phyloP scores from a whole-genome alignment of 1,284 basidiomycete species.

The Porodaedalea pini region DNA sequence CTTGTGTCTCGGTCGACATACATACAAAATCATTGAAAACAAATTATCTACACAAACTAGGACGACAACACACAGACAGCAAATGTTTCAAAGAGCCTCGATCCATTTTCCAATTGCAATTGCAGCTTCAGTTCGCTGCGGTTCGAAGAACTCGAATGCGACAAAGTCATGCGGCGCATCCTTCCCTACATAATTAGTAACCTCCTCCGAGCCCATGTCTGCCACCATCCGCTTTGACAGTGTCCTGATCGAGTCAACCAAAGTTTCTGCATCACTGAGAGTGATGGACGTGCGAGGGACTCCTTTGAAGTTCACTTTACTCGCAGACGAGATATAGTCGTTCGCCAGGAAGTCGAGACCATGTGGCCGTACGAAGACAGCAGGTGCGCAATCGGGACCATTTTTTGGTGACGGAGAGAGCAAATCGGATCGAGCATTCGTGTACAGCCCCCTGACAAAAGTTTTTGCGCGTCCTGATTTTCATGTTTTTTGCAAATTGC shows the following conservation, averaged over 20 bases:
- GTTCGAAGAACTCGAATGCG: conserved; percentile 11
- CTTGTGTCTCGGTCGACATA: neutral
- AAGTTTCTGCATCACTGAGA: conserved; percentile 49
- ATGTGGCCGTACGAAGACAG: conserved; percentile 28
- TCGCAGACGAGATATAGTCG: conserved; percentile 57
- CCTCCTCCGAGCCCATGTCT: conserved; percentile 22
- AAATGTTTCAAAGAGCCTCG: neutral
- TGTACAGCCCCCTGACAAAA: too few relatives aligned
- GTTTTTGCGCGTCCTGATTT: too few relatives aligned
- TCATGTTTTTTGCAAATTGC: too few relatives aligned
- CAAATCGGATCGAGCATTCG: conserved; percentile 19
- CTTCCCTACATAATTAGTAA: conserved; percentile 19
- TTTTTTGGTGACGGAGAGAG: neutral
- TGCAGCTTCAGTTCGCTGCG: conserved; percentile 12
- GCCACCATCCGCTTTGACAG: conserved; percentile 40
- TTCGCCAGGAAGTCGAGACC: conserved; percentile 39
- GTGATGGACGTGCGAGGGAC: conserved; percentile 56
- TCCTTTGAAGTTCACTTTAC: conserved; percentile 42
- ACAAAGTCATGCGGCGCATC: conserved; percentile 27
- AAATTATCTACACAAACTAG: neutral
- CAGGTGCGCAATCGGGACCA: neutral
- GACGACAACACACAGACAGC: too few relatives aligned
- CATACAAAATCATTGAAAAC: neutral
- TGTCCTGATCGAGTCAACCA: conserved; percentile 47
- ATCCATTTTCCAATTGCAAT: conserved; percentile 10